Evolutionary conservation across 768 basidiomycete species (phyloP).

Genomic region (Suillus subalutaceus): DNA sequence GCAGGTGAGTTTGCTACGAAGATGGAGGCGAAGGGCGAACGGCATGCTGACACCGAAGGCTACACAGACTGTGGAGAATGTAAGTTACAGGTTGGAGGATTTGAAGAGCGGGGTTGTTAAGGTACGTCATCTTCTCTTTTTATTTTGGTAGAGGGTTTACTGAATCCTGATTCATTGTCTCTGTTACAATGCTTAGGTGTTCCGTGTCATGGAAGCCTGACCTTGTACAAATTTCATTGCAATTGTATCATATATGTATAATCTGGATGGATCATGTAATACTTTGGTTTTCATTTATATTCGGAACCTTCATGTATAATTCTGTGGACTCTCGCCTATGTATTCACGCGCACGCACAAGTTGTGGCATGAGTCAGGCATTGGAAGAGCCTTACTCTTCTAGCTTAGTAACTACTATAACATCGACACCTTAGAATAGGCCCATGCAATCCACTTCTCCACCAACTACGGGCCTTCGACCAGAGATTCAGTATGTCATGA

Average conservation of each 20-base stretch:
- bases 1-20: constrained; percentile 54
- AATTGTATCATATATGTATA: neutral
- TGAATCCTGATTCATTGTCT: constrained; percentile 14
- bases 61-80: constrained; percentile 65
- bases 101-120: constrained; percentile 83
- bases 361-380: neutral
- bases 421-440: too few relatives aligned
- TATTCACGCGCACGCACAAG: neutral
- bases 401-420: neutral
- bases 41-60: constrained; percentile 39
- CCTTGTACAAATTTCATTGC: neutral
- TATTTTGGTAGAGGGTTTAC: neutral
- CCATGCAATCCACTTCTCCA: too few relatives aligned
- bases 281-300: neutral
- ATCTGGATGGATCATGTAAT: neutral
- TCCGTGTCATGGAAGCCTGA: constrained; percentile 38
- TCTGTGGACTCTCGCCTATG: neutral
- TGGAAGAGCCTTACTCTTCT: neutral
- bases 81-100: constrained; percentile 89
- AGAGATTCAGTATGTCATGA: too few relatives aligned
- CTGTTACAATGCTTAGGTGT: constrained; percentile 31
- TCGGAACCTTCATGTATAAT: constrained; percentile 4
- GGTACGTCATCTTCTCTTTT: constrained; percentile 41
- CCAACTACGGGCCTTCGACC: neutral
- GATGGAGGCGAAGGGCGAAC: constrained; percentile 33